Percentiles rank a stretch among this genome's conserved stretches.
Evolutionary conservation across 2,329 filamentous ascomycete species (phyloP).

Genomic region (Leptoxyphium fumago): DNA sequence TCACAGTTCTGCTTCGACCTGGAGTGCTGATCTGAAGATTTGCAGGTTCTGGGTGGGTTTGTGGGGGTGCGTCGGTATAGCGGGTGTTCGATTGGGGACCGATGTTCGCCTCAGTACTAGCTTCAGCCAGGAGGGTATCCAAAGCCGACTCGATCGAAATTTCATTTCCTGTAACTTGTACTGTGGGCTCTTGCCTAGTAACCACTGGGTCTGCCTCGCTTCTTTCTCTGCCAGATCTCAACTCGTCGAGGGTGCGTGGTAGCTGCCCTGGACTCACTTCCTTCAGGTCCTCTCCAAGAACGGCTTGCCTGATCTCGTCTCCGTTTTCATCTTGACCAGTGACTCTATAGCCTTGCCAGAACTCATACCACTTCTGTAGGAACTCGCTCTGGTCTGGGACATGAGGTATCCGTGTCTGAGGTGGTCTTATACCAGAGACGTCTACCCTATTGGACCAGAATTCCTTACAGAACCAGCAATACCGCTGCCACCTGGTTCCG

Average conservation of each 20-base stretch:
- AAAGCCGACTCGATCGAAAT: slow-evolving; percentile 20
- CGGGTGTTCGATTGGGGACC: not conserved
- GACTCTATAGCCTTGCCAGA: slow-evolving; percentile 31
- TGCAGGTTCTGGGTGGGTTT: slow-evolving; percentile 5
- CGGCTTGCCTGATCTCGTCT: slow-evolving; percentile 28
- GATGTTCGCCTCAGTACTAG: slow-evolving; percentile 8
- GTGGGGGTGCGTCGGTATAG: slow-evolving; percentile 3
- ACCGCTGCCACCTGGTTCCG: slow-evolving; percentile 34
- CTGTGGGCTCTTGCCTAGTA: slow-evolving; percentile 3
- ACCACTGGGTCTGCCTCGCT: slow-evolving; percentile 13
- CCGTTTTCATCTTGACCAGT: slow-evolving; percentile 23
- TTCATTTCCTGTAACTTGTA: slow-evolving; percentile 4
- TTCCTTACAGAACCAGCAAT: slow-evolving; percentile 38
- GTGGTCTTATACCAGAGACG: slow-evolving; percentile 26
- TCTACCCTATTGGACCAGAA: slow-evolving; percentile 34
- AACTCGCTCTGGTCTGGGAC: slow-evolving; percentile 33
- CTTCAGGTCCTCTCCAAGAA: slow-evolving; percentile 32
- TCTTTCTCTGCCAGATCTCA: slow-evolving; percentile 21
- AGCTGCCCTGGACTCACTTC: slow-evolving; percentile 33
- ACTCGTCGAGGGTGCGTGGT: slow-evolving; percentile 31
- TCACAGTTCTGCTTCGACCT: slow-evolving; percentile 4
- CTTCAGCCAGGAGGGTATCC: slow-evolving; percentile 18
- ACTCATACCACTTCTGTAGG: slow-evolving; percentile 33
- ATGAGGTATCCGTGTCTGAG: slow-evolving; percentile 31
- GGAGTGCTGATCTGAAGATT: slow-evolving; percentile 1